phyloP scores from a whole-genome alignment of 1,139 yeast species.

The Suzukiozyma palmioleophila region DNA sequence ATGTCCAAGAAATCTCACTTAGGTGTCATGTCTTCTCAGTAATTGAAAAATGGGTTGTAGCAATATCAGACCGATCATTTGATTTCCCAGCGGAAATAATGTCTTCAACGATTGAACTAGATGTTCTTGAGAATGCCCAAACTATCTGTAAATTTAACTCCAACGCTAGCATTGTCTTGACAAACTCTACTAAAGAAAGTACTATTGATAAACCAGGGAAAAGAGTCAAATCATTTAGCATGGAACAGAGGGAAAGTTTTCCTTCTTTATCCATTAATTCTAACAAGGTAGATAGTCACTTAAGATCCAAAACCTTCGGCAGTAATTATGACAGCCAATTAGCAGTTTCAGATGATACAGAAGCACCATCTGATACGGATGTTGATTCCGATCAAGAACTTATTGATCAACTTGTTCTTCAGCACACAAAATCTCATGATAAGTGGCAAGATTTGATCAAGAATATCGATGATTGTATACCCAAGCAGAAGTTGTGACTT shows the following conservation, averaged over 20 bases:
- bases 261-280: not conserved
- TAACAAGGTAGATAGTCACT: conserved; percentile 1
- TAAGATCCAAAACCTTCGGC: not conserved
- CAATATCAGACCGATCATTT: conserved; percentile 30
- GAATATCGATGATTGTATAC: conserved; percentile 1
- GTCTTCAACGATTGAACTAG: conserved; percentile 30
- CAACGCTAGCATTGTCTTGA: no score
- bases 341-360: not conserved
- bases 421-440: not conserved
- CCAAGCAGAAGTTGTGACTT: not conserved
- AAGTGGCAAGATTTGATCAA: conserved; percentile 15
- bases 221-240: no score
- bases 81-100: conserved; percentile 32
- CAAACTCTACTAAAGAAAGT: no score
- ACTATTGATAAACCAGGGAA: no score
- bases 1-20: conserved; percentile 11
- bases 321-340: conserved; percentile 1
- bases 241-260: no score
- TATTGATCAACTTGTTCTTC: conserved; percentile 9
- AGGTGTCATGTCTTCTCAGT: conserved; percentile 22
- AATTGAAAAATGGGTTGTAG: conserved; percentile 45
- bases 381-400: conserved; percentile 23
- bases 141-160: no score
- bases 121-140: no score
- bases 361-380: conserved; percentile 10